phyloP scores from a whole-genome alignment of 2,329 filamentous ascomycete species.

The Colletotrichum theobromicola region DNA sequence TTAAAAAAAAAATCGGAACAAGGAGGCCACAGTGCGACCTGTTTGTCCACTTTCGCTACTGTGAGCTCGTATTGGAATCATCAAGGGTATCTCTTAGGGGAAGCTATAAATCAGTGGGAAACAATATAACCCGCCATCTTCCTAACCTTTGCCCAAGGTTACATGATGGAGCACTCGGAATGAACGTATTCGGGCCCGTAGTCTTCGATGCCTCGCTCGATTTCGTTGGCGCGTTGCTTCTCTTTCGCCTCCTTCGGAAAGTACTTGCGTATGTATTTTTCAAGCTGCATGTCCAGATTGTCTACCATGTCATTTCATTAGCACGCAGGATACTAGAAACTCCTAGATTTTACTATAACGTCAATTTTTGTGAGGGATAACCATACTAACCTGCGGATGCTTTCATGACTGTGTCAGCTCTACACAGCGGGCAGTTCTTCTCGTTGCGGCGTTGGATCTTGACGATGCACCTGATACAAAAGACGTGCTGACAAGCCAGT shows the following conservation, averaged over 20 bases:
- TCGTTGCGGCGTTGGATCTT: constrained; percentile 76
- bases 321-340: background rate
- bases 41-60: background rate
- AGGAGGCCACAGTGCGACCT: background rate
- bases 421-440: constrained; percentile 76
- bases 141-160: background rate
- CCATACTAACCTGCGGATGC: constrained; percentile 66
- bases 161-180: constrained; percentile 67
- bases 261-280: constrained; percentile 74
- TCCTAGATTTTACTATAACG: background rate
- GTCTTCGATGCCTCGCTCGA: constrained; percentile 74
- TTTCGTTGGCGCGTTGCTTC: constrained; percentile 75
- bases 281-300: constrained; percentile 72
- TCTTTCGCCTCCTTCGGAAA: constrained; percentile 75
- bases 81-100: constrained; percentile 15
- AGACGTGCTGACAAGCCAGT: constrained; percentile 76
- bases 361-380: background rate
- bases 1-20: background rate
- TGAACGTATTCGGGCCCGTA: constrained; percentile 71
- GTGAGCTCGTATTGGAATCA: background rate
- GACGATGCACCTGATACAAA: constrained; percentile 85
- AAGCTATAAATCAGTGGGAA: constrained; percentile 1
- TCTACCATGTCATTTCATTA: constrained; percentile 43
- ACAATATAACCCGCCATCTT: background rate
- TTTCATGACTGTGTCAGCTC: constrained; percentile 71